phyloP scores from a whole-genome alignment of 202 grass and related monocot species.

The Setaria italica region DNA sequence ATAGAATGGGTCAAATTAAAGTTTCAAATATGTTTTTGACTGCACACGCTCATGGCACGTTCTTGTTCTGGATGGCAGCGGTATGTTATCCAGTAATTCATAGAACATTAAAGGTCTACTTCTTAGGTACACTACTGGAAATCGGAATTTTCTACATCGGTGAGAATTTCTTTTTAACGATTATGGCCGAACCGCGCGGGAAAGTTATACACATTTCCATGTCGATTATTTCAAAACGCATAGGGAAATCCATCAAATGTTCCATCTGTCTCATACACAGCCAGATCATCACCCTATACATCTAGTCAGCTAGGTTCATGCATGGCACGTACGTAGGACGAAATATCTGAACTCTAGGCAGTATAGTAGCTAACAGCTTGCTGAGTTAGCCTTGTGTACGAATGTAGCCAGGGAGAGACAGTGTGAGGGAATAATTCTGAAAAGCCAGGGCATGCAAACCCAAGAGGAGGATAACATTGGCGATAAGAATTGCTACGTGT shows the following conservation, averaged over 20 bases:
- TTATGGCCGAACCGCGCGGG: too few relatives aligned
- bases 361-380: background rate
- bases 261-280: background rate
- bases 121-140: too few relatives aligned
- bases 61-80: background rate
- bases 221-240: too few relatives aligned
- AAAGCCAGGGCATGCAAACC: background rate
- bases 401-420: background rate
- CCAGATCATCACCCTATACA: background rate
- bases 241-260: background rate
- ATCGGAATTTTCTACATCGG: too few relatives aligned
- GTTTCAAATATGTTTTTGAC: background rate
- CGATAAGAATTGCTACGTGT: constrained; percentile 56
- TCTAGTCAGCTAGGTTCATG: background rate
- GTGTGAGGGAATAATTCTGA: background rate
- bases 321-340: background rate
- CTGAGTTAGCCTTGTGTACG: background rate
- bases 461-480: constrained; percentile 39
- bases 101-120: too few relatives aligned
- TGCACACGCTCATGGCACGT: too few relatives aligned
- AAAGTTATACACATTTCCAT: too few relatives aligned
- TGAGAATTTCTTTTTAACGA: too few relatives aligned
- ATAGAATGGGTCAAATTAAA: background rate
- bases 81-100: background rate
- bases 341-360: constrained; percentile 8